phyloP scores from a whole-genome alignment of 2,329 filamentous ascomycete species.

The Volutella citrinella region DNA sequence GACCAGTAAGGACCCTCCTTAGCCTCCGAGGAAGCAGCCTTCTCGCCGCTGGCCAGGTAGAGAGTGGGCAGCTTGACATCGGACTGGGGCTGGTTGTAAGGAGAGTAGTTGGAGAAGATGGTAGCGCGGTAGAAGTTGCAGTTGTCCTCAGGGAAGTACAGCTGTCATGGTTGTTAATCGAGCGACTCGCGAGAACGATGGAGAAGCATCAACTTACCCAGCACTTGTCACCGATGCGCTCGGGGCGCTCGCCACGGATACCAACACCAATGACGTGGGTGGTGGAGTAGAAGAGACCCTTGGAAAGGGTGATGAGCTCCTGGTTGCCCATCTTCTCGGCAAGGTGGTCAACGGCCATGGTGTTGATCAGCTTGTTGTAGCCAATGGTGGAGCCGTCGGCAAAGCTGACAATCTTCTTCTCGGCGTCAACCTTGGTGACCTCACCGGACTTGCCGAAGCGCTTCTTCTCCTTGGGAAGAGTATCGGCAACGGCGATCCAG shows the following conservation, averaged over 20 bases:
- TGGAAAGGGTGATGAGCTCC: constrained; percentile 77
- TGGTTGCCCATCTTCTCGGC: constrained; percentile 84
- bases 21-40: constrained; percentile 67
- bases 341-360: constrained; percentile 91
- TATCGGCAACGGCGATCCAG: constrained; percentile 96
- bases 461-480: constrained; percentile 87
- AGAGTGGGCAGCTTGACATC: constrained; percentile 83
- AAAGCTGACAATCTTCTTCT: constrained; percentile 77
- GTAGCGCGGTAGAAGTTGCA: constrained; percentile 99
- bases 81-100: constrained; percentile 88
- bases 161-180: constrained; percentile 38
- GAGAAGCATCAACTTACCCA: constrained; percentile 60
- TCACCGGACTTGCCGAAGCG: constrained; percentile 81
- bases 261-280: constrained; percentile 97
- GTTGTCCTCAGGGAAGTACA: constrained; percentile 99
- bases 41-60: constrained; percentile 81
- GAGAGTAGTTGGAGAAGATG: constrained; percentile 99
- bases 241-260: constrained; percentile 84
- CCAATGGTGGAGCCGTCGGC: constrained; percentile 83
- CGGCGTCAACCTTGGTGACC: constrained; percentile 83
- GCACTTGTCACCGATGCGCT: constrained; percentile 98
- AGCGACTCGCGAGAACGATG: neutral
- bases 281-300: constrained; percentile 92
- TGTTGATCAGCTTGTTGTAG: constrained; percentile 91
- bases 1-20: constrained; percentile 98